Evolutionary conservation across 306 rosid genomes (phyloP).

Genomic region (Elaeagnus macrophylla): DNA sequence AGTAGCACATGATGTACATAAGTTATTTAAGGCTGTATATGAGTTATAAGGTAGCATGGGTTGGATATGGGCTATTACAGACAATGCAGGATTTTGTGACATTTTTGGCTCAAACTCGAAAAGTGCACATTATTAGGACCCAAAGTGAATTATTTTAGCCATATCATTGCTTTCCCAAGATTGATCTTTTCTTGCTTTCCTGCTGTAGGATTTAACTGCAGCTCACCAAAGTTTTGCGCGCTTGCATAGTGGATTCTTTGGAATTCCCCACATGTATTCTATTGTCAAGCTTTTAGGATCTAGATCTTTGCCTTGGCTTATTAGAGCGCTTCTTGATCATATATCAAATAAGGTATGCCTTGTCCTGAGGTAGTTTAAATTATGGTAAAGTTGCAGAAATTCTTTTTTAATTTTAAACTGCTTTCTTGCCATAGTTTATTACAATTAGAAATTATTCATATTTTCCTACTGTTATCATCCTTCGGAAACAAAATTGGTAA

Average conservation of each 20-base stretch:
- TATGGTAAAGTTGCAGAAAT: neutral
- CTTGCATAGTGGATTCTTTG: conserved; percentile 93
- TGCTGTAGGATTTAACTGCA: conserved; percentile 69
- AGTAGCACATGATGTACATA: too few species aligned
- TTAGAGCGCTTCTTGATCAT: conserved; percentile 92
- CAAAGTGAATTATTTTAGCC: too few species aligned
- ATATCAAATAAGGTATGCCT: conserved; percentile 77
- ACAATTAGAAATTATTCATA: too few species aligned
- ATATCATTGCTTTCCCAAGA: conserved; percentile 1
- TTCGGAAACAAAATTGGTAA: neutral
- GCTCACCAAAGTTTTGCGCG: conserved; percentile 98
- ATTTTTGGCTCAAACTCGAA: too few species aligned
- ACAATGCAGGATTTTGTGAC: too few species aligned
- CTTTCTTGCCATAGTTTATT: too few species aligned
- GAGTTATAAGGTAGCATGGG: too few species aligned
- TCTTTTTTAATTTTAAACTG: too few species aligned
- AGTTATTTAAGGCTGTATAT: too few species aligned
- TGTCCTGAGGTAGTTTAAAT: neutral
- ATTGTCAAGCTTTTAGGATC: conserved; percentile 79
- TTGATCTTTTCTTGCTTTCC: neutral
- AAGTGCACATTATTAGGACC: too few species aligned
- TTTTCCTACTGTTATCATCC: neutral
- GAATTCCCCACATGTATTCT: conserved; percentile 86
- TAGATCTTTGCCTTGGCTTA: conserved; percentile 95
- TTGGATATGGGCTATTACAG: too few species aligned